These are phyloP conservation scores for Arctostaphylos glauca DNA, from an alignment of 148 eudicot genomes.

Conservation along the genomic window DNA sequence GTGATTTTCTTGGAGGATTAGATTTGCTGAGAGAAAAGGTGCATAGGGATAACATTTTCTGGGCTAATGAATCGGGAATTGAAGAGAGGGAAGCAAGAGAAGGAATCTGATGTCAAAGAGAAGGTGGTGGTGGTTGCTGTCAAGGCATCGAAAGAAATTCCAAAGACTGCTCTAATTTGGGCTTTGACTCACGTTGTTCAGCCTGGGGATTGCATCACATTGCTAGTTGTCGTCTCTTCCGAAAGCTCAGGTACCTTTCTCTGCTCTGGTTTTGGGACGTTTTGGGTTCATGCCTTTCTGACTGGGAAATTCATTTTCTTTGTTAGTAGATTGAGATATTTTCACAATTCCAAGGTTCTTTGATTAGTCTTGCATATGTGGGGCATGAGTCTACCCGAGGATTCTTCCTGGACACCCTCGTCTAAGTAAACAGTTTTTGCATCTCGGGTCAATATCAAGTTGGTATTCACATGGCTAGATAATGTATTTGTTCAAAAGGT, in stretches of 20 bases:
- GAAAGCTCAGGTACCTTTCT: constrained; percentile 60
- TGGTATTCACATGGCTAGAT: neutral
- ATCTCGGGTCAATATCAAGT: neutral
- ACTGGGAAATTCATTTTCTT: neutral
- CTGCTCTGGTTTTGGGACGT: neutral
- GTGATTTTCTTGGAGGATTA: constrained; percentile 4
- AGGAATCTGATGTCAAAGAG: constrained; percentile 46
- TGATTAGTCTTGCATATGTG: neutral
- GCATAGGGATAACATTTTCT: neutral
- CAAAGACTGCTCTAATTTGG: constrained; percentile 85
- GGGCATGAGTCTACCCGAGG: neutral
- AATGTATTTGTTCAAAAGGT: neutral
- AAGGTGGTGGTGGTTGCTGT: constrained; percentile 89
- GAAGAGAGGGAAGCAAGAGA: constrained; percentile 45
- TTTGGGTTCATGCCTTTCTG: neutral
- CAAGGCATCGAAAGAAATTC: constrained; percentile 84
- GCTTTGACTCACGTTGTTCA: constrained; percentile 97
- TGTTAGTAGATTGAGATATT: neutral
- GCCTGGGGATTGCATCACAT: constrained; percentile 86
- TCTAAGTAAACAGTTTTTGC: neutral
- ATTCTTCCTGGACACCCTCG: neutral
- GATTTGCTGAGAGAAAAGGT: constrained; percentile 1
- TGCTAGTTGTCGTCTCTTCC: constrained; percentile 78
- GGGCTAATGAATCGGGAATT: constrained; percentile 36
- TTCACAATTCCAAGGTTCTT: neutral